Conservation (phyloP, 495 filamentous ascomycete species). For the Hypoxylon intermedium region DNA sequence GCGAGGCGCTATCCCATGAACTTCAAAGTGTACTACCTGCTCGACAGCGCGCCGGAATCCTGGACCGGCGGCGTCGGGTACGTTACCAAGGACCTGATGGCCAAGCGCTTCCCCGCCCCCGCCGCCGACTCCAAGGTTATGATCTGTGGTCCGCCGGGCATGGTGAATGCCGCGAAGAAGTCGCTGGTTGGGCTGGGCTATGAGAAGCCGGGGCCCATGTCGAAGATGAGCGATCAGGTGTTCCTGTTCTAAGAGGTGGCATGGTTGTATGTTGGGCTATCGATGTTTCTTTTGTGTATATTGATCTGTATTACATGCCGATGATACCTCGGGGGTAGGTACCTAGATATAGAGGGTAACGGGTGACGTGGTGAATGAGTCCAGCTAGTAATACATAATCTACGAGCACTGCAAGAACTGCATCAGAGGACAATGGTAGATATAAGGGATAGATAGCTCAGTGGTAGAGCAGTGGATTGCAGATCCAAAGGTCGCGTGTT, state of each 20-base stretch:
- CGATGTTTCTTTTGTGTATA: neutral
- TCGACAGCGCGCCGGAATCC: constrained; percentile 45
- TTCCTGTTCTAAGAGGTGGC: constrained; percentile 72
- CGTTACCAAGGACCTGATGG: constrained; percentile 44
- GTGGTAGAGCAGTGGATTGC: constrained; percentile 6
- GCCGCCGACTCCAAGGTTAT: constrained; percentile 71
- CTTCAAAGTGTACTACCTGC: constrained; percentile 56
- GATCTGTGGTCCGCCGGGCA: constrained; percentile 81
- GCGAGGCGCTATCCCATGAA: constrained; percentile 48
- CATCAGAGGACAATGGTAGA: too few relatives aligned
- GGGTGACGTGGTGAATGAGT: neutral
- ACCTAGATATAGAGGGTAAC: neutral
- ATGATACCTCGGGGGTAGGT: neutral
- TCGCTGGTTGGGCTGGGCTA: constrained; percentile 76
- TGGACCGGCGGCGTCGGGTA: constrained; percentile 46
- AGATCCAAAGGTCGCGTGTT: constrained; percentile 8
- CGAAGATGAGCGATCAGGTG: constrained; percentile 82
- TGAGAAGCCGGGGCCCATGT: constrained; percentile 74
- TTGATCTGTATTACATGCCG: neutral
- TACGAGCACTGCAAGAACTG: too few relatives aligned
- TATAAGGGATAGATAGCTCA: too few relatives aligned
- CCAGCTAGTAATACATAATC: neutral
- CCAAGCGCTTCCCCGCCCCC: constrained; percentile 36
- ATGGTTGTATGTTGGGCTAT: neutral
- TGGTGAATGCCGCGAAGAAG: constrained; percentile 88